Conservation (phyloP, 257 asterid genomes). For the Verbascum thapsus region DNA sequence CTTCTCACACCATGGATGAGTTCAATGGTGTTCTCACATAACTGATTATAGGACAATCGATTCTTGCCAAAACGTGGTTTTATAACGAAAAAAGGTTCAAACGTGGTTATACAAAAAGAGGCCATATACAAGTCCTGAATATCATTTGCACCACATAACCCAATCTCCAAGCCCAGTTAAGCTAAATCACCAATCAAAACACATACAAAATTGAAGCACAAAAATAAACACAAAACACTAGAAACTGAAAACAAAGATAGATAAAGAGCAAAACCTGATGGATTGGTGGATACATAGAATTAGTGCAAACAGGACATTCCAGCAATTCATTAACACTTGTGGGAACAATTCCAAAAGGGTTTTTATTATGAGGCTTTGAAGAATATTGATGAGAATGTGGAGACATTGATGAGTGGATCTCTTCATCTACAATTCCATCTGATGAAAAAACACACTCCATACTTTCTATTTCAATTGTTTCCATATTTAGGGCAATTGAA, state of each 20-base stretch:
- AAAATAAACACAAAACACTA: slow-evolving; percentile 8
- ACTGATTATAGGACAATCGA: too few relatives aligned
- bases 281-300: slow-evolving; percentile 73
- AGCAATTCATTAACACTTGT: slow-evolving; percentile 87
- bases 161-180: neutral
- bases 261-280: slow-evolving; percentile 47
- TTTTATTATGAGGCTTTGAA: slow-evolving; percentile 51
- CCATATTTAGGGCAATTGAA: slow-evolving; percentile 40
- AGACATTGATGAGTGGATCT: slow-evolving; percentile 58
- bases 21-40: too few relatives aligned
- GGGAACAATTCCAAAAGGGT: slow-evolving; percentile 57
- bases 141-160: neutral
- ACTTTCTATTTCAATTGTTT: slow-evolving; percentile 60
- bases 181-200: neutral
- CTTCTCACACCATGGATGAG: too few relatives aligned
- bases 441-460: slow-evolving; percentile 76
- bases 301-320: slow-evolving; percentile 95
- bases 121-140: too few relatives aligned
- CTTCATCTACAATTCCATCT: slow-evolving; percentile 82
- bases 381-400: slow-evolving; percentile 42
- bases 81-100: too few relatives aligned
- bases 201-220: slow-evolving; percentile 2
- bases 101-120: too few relatives aligned
- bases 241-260: neutral
- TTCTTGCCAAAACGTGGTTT: too few relatives aligned